Evolutionary conservation across 805 yeast species (phyloP).

Genomic region (Candida palmyrensis): DNA sequence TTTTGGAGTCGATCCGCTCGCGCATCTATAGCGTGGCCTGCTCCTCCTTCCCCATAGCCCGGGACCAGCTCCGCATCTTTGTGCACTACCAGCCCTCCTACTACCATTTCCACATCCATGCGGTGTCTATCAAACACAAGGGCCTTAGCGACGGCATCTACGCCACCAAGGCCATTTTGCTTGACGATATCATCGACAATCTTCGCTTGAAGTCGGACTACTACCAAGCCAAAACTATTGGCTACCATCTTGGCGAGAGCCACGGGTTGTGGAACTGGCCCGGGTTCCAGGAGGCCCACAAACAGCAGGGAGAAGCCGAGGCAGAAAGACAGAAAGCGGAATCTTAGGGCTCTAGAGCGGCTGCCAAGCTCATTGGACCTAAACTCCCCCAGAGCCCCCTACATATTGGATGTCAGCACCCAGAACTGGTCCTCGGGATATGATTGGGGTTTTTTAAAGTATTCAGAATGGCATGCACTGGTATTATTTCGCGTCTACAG

Average conservation of each 20-base stretch:
- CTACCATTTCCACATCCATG: conserved; percentile 92
- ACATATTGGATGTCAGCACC: too few relatives aligned
- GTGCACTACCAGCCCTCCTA: conserved; percentile 95
- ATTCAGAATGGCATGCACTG: too few relatives aligned
- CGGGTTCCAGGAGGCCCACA: conserved; percentile 16
- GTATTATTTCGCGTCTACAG: too few relatives aligned
- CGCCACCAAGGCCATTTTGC: conserved; percentile 74
- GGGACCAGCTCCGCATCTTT: conserved; percentile 66
- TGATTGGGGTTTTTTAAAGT: too few relatives aligned
- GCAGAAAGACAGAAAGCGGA: too few relatives aligned
- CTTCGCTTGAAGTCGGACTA: conserved; percentile 55
- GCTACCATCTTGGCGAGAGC: conserved; percentile 68
- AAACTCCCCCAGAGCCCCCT: too few relatives aligned
- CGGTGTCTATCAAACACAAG: conserved; percentile 66
- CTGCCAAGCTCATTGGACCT: too few relatives aligned
- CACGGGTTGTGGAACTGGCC: conserved; percentile 63
- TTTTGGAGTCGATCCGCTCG: conserved; percentile 44
- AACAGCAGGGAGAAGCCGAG: not conserved
- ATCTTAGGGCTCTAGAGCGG: too few relatives aligned
- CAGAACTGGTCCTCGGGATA: too few relatives aligned
- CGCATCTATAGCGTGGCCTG: conserved; percentile 44
- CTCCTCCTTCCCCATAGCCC: conserved; percentile 32
- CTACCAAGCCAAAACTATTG: conserved; percentile 50
- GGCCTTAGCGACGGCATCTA: conserved; percentile 65
- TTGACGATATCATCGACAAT: conserved; percentile 79